A percentile compares a stretch with the other conserved stretches of the same genome.
Evolutionary conservation across 163 green algal species (phyloP).

Genomic region (Scenedesmus sp.): DNA sequence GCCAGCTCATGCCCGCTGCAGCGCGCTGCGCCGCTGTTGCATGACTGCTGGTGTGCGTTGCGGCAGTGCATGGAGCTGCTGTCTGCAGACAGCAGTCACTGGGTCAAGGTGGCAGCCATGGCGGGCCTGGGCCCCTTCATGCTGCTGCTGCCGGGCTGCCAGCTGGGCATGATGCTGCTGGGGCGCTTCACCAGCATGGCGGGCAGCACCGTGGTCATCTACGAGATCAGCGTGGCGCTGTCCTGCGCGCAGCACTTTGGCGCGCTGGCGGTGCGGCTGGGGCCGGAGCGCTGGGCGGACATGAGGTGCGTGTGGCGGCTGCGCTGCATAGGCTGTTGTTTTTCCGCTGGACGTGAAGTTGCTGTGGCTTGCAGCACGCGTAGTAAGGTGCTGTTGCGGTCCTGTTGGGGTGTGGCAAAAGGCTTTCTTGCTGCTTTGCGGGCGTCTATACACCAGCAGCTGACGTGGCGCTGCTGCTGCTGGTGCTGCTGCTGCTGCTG

Average conservation of each 20-base stretch:
- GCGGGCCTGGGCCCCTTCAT: constrained; percentile 42
- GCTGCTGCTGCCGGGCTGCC: constrained; percentile 42
- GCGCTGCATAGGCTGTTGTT: neutral
- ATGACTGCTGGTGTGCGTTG: constrained; percentile 49
- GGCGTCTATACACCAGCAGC: neutral
- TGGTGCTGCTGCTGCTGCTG: too few relatives aligned
- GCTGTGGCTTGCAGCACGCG: neutral
- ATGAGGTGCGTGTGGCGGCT: constrained; percentile 27
- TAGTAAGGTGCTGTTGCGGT: neutral
- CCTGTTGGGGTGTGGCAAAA: neutral
- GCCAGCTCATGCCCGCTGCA: constrained; percentile 16
- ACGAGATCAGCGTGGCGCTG: constrained; percentile 54
- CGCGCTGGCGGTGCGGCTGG: constrained; percentile 28
- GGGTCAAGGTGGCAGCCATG: constrained; percentile 55
- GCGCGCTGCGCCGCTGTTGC: neutral
- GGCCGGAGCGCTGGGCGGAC: constrained; percentile 65
- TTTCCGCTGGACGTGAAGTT: neutral
- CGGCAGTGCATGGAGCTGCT: constrained; percentile 54
- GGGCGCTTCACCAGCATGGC: constrained; percentile 46
- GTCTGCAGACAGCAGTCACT: constrained; percentile 49
- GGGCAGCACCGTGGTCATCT: constrained; percentile 48
- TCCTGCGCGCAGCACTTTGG: constrained; percentile 51
- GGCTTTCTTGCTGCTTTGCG: neutral
- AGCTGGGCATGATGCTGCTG: constrained; percentile 43
- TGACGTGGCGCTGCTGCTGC: neutral